Conservation (phyloP, 331 rosid genomes). For the Prunus yedoensis region DNA sequence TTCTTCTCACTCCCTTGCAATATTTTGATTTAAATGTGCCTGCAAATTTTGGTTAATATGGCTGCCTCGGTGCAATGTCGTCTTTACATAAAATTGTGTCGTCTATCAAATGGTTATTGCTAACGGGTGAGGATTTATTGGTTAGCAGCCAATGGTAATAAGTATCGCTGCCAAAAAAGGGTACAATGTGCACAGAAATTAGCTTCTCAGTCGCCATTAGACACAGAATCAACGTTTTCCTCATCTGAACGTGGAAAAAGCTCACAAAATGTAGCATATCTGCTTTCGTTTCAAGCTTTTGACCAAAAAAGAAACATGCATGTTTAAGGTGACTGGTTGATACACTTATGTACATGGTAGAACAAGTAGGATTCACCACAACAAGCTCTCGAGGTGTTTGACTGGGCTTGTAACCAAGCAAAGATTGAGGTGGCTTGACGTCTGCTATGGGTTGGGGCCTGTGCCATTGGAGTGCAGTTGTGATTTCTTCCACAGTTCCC, state of each 20-base stretch:
- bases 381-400: neutral
- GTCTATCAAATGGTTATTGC: neutral
- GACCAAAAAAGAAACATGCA: neutral
- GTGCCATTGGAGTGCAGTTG: neutral
- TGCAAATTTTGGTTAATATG: neutral
- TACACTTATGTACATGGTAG: slow-evolving; percentile 23
- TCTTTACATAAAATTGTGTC: neutral
- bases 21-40: neutral
- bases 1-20: neutral
- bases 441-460: neutral
- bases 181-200: neutral
- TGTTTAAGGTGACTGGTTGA: neutral
- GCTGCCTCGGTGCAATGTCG: neutral
- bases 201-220: neutral
- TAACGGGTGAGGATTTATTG: neutral
- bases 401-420: neutral
- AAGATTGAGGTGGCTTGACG: neutral
- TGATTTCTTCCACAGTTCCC: slow-evolving; percentile 2
- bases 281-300: neutral
- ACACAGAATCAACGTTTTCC: neutral
- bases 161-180: neutral
- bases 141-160: no score
- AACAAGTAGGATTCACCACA: neutral
- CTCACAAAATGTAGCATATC: neutral
- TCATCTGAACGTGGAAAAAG: neutral